phyloP scores from a whole-genome alignment of 805 yeast species.

The Zygoascus bituminiphila region DNA sequence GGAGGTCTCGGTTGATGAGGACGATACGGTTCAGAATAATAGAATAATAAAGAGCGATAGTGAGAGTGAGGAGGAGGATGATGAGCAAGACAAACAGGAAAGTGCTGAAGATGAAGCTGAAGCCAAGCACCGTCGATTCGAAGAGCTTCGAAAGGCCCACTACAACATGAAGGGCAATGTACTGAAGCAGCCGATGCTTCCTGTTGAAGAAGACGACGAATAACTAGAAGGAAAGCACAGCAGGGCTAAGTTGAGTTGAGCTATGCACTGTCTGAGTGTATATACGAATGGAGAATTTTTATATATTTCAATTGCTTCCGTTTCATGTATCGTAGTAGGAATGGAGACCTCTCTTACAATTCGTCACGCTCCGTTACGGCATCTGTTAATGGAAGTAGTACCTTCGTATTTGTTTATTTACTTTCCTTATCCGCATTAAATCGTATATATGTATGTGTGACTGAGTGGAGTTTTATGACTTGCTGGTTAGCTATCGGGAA shows the following conservation, averaged over 20 bases:
- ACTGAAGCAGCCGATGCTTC: constrained; percentile 20
- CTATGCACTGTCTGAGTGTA: no score
- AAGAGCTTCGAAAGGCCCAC: constrained; percentile 71
- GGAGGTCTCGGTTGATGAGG: constrained; percentile 19
- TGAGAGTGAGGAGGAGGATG: constrained; percentile 27
- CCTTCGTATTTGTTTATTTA: no score
- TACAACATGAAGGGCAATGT: constrained; percentile 43
- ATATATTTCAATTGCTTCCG: no score
- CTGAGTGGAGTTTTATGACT: neutral
- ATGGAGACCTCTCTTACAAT: no score
- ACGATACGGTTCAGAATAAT: constrained; percentile 18
- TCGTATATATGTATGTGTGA: neutral
- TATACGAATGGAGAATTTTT: no score
- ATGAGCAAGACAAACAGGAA: constrained; percentile 33
- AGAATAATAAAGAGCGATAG: constrained; percentile 23
- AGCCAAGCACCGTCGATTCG: constrained; percentile 60
- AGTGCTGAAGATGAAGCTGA: constrained; percentile 42
- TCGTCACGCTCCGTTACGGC: no score
- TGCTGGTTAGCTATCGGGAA: no score
- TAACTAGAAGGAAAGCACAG: no score
- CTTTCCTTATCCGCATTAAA: no score
- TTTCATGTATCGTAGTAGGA: no score
- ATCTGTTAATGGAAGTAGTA: no score
- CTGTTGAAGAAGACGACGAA: constrained; percentile 24
- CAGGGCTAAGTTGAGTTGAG: no score